These are phyloP conservation scores for Talaromyces sp. DNA, from an alignment of 2,329 filamentous ascomycete species.

Conservation along the genomic window DNA sequence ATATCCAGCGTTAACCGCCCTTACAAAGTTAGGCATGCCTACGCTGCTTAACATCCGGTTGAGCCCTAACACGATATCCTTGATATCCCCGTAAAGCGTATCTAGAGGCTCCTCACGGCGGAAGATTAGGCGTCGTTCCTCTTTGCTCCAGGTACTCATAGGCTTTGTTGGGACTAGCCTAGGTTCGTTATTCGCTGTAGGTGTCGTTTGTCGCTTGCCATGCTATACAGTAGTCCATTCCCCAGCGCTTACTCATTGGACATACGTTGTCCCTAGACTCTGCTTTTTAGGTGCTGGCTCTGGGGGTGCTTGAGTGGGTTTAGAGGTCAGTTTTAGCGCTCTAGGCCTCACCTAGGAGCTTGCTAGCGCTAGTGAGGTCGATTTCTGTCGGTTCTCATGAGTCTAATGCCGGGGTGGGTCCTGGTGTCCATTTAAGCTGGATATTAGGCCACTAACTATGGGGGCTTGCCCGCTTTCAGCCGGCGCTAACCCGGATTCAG, in stretches of 20 bases:
- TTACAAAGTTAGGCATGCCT: neutral
- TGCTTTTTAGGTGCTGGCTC: neutral
- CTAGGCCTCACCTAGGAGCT: neutral
- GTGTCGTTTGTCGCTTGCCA: neutral
- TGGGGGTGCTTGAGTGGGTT: neutral
- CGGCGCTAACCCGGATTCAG: too few relatives aligned
- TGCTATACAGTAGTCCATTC: neutral
- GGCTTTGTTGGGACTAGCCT: neutral
- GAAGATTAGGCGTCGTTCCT: neutral
- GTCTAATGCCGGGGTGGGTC: neutral
- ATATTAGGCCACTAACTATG: neutral
- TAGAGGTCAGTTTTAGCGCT: neutral
- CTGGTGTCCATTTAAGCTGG: too few relatives aligned
- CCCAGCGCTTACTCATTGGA: neutral
- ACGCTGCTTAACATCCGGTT: neutral
- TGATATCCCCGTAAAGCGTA: neutral
- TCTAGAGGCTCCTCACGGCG: neutral
- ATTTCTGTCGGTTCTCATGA: too few relatives aligned
- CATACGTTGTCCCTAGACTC: too few relatives aligned
- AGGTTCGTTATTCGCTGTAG: neutral
- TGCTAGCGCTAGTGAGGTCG: neutral
- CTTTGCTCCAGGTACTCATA: neutral
- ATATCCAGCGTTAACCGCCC: neutral
- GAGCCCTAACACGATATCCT: neutral
- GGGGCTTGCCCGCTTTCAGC: too few relatives aligned